Base-by-base conservation (phyloP, 208 protist species). In the Sergeia podlipaevii region DNA sequence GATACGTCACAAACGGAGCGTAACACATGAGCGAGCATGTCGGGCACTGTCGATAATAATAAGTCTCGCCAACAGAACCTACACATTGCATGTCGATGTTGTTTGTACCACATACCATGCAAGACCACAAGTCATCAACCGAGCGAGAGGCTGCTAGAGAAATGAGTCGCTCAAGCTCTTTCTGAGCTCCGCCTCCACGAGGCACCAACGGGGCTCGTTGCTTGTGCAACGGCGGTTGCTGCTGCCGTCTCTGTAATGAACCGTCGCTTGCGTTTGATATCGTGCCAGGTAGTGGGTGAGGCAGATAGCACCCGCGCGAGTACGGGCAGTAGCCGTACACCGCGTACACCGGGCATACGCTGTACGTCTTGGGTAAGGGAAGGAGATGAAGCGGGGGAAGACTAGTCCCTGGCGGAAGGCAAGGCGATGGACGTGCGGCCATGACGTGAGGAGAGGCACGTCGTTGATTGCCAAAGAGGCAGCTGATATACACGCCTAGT, bases 281-380 rank as follows among this genome's bases (percentile, higher is more conserved):
- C 7, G 36, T 39, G 42, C 8, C 29, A 5, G 60, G 49, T 26
- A 7, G 42, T 13, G 13, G 15, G 70, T 96, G 89, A 28, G 70
- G 67, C 15, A 96, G 53, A 51, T 84, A 91, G 69, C 89, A 96
- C 41, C 74, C 74, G 10, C 45, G 36, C 51, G 63, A 52, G 54
- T 84, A 86, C 3, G 83, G 76, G 47, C 89, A 96, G 68, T 93
- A 96, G 27, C 85, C 89, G 49, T 78, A 96, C 29, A 64, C 53
- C 7, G 50, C 54, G 39, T 71, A 81, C 6, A 91, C 75, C 1
- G 89, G 89, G 55, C 89, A 96, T 11, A 43, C 47, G 52, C 10
- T 63, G 29, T 38, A 71, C 33, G 10, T 42, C 53, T 50, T 24
- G 11, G 60, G 64, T 27, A 36, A 41, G 33, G 44, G 42, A 32